phyloP scores from a whole-genome alignment of 805 yeast species.

The Sugiyamaella marilandica region DNA sequence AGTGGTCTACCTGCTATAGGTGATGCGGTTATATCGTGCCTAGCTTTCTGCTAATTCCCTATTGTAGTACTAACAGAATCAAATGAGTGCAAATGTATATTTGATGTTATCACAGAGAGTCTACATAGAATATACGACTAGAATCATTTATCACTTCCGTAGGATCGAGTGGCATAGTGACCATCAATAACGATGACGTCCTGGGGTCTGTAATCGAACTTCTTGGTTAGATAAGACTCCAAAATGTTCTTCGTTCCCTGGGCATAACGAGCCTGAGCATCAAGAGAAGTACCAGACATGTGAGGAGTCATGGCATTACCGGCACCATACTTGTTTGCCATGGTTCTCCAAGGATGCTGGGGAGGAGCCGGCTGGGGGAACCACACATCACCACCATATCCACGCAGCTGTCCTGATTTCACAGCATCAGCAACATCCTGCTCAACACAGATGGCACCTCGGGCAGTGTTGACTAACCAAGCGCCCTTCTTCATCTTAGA shows the following conservation, averaged over 20 bases:
- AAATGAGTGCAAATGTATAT: too few species aligned
- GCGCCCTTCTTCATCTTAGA: conserved; percentile 71
- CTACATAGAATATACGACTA: too few species aligned
- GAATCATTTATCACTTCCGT: conserved; percentile 40
- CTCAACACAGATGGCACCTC: conserved; percentile 73
- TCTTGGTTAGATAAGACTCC: conserved; percentile 55
- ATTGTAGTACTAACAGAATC: too few species aligned
- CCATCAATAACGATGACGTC: conserved; percentile 71
- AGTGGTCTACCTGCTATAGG: too few species aligned
- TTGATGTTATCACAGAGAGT: too few species aligned
- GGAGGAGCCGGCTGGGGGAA: conserved; percentile 77
- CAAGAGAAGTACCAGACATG: conserved; percentile 72
- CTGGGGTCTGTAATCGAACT: conserved; percentile 66
- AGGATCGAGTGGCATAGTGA: conserved; percentile 66
- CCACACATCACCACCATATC: conserved; percentile 88
- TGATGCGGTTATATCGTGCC: too few species aligned
- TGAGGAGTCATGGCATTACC: conserved; percentile 88
- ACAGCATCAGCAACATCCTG: conserved; percentile 75
- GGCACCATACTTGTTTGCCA: conserved; percentile 60
- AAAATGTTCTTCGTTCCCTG: conserved; percentile 63
- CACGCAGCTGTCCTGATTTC: conserved; percentile 60
- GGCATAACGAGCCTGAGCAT: conserved; percentile 74
- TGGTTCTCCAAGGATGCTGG: conserved; percentile 71
- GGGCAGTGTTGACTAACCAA: conserved; percentile 70
- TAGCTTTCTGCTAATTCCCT: too few species aligned